Evolutionary conservation across 164 flowering plant species (phyloP).

Genomic region (Vitis cinerea): DNA sequence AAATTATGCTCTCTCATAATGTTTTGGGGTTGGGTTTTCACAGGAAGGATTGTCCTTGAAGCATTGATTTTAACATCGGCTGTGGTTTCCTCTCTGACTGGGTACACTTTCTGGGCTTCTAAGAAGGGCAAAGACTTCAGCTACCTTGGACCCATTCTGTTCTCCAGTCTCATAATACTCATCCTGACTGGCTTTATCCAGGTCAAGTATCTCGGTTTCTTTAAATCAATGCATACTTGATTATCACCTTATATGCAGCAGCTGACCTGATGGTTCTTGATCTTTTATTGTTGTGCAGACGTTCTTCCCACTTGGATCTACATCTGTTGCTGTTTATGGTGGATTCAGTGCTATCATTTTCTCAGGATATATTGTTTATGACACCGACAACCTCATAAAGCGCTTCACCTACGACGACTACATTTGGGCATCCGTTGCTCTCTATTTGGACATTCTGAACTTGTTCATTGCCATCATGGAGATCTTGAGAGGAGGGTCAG

Average conservation of each 20-base stretch:
- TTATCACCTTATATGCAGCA: not conserved
- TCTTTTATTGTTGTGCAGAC: constrained; percentile 41
- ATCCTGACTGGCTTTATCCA: constrained; percentile 73
- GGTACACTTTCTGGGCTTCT: constrained; percentile 96
- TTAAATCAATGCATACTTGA: not conserved
- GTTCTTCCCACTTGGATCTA: constrained; percentile 89
- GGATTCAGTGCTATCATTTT: constrained; percentile 80
- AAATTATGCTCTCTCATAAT: not conserved
- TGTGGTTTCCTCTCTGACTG: constrained; percentile 81
- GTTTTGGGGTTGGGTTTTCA: constrained; percentile 12
- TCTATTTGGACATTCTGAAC: constrained; percentile 90
- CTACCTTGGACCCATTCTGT: constrained; percentile 87
- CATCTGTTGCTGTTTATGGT: constrained; percentile 64
- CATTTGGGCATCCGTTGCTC: constrained; percentile 91
- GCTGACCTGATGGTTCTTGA: too few relatives aligned
- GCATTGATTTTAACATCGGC: constrained; percentile 87
- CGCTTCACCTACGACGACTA: constrained; percentile 89
- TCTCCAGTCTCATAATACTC: constrained; percentile 73
- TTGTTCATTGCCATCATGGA: constrained; percentile 83
- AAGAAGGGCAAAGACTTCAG: constrained; percentile 98
- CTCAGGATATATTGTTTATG: constrained; percentile 84
- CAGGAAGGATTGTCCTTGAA: constrained; percentile 92
- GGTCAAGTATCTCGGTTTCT: constrained; percentile 31
- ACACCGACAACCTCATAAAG: constrained; percentile 92
- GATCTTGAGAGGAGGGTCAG: constrained; percentile 52